Evolutionary conservation across 2,329 filamentous ascomycete species (phyloP), one percentile per base, ranked within the genome.

Genomic region (Aspergillus fischeri): DNA sequence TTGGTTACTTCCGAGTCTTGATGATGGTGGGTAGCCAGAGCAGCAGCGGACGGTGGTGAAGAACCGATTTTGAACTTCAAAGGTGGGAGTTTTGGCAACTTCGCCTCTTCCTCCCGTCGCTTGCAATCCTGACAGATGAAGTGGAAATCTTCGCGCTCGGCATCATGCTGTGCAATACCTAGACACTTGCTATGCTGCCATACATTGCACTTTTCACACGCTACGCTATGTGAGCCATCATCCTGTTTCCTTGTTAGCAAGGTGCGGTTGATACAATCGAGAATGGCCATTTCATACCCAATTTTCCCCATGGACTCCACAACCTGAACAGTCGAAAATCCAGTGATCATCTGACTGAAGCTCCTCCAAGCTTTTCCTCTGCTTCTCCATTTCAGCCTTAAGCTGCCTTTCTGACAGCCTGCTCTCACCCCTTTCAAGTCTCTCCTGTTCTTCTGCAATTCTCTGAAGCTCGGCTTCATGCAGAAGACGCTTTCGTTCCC

Each of bases 171-270:
- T 49, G 84, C 83, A 61, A 97, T 89, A 44, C 87, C 88, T 58
- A 96, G 83, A 70, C 94, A 99, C 67, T 89, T 91, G 79, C 92
- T 96, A 70, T 99, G 94, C 72, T 97, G 93, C 94, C 94, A 99
- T 50, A 96, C 88, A 70, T 88, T 95, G 79, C 94, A 99, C 64
- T 82, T 87, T 70, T 99, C 94, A 75, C 94, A 99, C 28, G 92
- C 90, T 62, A 99, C 87, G 71, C 92, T 96, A 70, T 96, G 92
- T 7, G 91, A 88, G 38, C 94, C 94, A 71, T 97, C 94, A 67
- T 99, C 94, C 81, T 84, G 60, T 17, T 7, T 28, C 32, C 49
- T 45, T 25, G 60, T 73, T 53, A 72, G 67, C 64, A 45, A 60
- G 58, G 27, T 14, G 9, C 7, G 27, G 21, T n/a, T 20, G 32